phyloP scores from a whole-genome alignment of 2,329 filamentous ascomycete genomes.

The Dichotomopilus funicola region DNA sequence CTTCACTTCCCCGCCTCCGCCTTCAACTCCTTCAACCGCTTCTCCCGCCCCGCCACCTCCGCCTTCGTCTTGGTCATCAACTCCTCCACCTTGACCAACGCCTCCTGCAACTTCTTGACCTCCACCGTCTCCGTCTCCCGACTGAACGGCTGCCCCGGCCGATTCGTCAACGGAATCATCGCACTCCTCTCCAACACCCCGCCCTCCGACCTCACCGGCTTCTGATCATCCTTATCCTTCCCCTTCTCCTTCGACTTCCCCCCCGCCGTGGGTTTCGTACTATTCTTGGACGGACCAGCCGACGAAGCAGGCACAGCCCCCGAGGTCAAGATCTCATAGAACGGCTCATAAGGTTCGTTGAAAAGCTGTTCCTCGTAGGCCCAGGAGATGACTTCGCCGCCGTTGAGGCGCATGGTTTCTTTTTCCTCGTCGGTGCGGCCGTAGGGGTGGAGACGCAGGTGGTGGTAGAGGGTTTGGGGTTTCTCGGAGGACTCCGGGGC shows the following conservation, averaged over 20 bases:
- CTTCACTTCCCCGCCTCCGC: slow-evolving; percentile 36
- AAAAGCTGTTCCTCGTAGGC: slow-evolving; percentile 92
- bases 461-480: slow-evolving; percentile 90
- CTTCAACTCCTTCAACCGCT: slow-evolving; percentile 54
- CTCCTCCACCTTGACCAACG: slow-evolving; percentile 56
- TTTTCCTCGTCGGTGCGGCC: slow-evolving; percentile 72
- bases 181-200: slow-evolving; percentile 62
- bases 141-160: slow-evolving; percentile 66
- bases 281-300: slow-evolving; percentile 21
- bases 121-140: slow-evolving; percentile 61
- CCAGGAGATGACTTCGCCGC: slow-evolving; percentile 66
- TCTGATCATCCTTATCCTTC: slow-evolving; percentile 38
- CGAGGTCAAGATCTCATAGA: slow-evolving; percentile 78
- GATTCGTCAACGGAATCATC: slow-evolving; percentile 63
- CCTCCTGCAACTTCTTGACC: slow-evolving; percentile 55
- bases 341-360: slow-evolving; percentile 90
- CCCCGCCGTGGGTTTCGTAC: neutral
- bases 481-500: slow-evolving; percentile 84
- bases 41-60: slow-evolving; percentile 59
- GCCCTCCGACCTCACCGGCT: slow-evolving; percentile 38
- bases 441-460: slow-evolving; percentile 84
- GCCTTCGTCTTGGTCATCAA: slow-evolving; percentile 53
- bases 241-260: slow-evolving; percentile 41
- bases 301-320: slow-evolving; percentile 47
- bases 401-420: slow-evolving; percentile 50